These are phyloP conservation scores for Teunomyces stri DNA, from an alignment of 805 yeast species.

Conservation along the genomic window DNA sequence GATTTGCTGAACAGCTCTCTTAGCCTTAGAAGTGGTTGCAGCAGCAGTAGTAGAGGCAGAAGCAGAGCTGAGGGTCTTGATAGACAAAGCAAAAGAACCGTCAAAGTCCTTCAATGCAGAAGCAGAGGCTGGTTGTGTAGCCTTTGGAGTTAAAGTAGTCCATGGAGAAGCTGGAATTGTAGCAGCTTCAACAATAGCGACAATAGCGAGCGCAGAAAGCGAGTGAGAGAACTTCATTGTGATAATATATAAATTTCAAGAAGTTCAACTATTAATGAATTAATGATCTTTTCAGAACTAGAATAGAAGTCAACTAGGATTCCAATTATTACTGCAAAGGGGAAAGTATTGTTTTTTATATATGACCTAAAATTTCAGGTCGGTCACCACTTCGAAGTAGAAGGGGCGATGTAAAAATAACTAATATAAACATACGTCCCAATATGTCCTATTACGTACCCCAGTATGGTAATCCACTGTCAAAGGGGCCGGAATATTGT, in stretches of 20 bases:
- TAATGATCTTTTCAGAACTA: background rate
- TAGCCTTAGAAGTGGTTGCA: constrained; percentile 9
- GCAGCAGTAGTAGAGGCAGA: constrained; percentile 36
- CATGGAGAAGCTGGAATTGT: constrained; percentile 25
- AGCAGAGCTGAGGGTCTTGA: constrained; percentile 32
- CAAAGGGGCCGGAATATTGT: background rate
- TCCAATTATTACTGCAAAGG: background rate
- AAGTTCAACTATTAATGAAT: background rate
- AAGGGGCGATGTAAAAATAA: constrained; percentile 3
- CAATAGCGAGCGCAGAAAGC: constrained; percentile 27
- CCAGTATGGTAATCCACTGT: constrained; percentile 1
- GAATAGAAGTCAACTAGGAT: background rate
- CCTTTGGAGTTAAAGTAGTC: constrained; percentile 31
- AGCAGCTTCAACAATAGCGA: constrained; percentile 20
- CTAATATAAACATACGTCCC: constrained; percentile 3
- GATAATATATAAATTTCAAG: background rate
- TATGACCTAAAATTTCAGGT: background rate
- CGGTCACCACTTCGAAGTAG: constrained; percentile 1
- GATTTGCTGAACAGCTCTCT: constrained; percentile 18
- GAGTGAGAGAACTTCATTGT: constrained; percentile 20
- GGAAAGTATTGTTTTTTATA: constrained; percentile 1
- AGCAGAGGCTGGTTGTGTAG: constrained; percentile 18
- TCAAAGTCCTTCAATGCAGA: constrained; percentile 24
- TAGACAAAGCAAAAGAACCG: constrained; percentile 33
- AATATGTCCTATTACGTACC: background rate